phyloP scores from a whole-genome alignment of 768 basidiomycete genomes.

The Mycena indigotica region DNA sequence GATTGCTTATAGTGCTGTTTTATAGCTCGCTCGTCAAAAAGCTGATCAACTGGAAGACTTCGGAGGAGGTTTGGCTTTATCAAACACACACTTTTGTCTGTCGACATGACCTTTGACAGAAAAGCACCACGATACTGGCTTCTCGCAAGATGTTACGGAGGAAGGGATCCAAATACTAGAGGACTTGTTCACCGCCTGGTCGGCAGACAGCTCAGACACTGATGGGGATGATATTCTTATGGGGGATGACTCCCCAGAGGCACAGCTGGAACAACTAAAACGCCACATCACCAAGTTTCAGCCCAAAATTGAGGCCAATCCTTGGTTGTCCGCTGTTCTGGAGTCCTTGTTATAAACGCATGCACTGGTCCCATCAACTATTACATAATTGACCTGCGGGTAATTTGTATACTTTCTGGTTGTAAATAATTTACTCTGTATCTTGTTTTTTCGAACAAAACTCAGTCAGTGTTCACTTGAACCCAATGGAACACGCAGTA shows the following conservation, averaged over 20 bases:
- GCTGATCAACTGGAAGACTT: slow-evolving; percentile 92
- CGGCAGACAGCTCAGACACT: slow-evolving; percentile 44
- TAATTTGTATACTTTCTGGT: background rate
- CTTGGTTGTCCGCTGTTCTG: slow-evolving; percentile 73
- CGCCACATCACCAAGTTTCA: slow-evolving; percentile 65
- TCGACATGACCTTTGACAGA: slow-evolving; percentile 14
- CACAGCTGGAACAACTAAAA: slow-evolving; percentile 56
- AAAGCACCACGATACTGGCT: slow-evolving; percentile 41
- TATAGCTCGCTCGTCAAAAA: slow-evolving; percentile 79
- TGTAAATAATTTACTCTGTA: too few species aligned
- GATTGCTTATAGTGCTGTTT: background rate
- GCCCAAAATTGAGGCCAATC: slow-evolving; percentile 72
- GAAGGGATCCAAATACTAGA: slow-evolving; percentile 83
- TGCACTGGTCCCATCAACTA: background rate
- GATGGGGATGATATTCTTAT: slow-evolving; percentile 53
- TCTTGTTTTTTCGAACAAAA: too few species aligned
- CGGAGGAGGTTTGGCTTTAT: slow-evolving; percentile 45
- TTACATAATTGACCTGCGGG: background rate
- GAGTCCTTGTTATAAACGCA: background rate
- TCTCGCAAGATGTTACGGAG: slow-evolving; percentile 64
- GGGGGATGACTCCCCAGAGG: slow-evolving; percentile 37
- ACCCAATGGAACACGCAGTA: too few species aligned
- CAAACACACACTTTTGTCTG: too few species aligned
- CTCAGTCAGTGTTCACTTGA: too few species aligned
- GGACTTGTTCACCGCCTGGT: slow-evolving; percentile 71